Evolutionary conservation across 2,329 filamentous ascomycete species (phyloP), one percentile per base, ranked within the genome.

Genomic region (Nigrograna mackinnonii): DNA sequence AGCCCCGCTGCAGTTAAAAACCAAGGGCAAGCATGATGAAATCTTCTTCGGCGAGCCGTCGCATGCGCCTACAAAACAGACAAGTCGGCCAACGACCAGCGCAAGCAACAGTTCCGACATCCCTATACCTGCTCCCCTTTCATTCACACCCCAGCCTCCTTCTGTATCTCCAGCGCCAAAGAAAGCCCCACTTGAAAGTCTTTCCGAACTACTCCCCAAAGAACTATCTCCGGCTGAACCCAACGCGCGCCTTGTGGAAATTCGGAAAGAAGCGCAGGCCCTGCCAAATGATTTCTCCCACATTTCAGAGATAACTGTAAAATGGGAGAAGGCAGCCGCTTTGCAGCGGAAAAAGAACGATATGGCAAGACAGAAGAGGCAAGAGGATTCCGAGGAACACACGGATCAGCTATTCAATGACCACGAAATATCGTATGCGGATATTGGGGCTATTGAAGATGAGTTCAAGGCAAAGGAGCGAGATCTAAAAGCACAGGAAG

Each of bases 361-460:
- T 7, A 64, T 65, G 19, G 75, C 77, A 28, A 75, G 78, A 4
- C 68, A 69, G 44, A 61, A 61, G 39, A 75, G 79, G 12, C 75
- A 79, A 55, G 73, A 77, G 41, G 73, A 78, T 47, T 76, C 72
- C 3, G 77, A 81, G 50, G 64, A 63, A n/a, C 69, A 72, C 35
- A 78, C 79, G 22, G 76, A 82, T 48, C 68, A 70, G 1, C 66
- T 82, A 2, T 82, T 80, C 63, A 76, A 82, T 48, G 72, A 72
- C 36, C 74, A 80, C 41, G 74, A 80, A 49, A 80, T 82, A 33
- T 78, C 77, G 0, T 82, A 82, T 56, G 77, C 77, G 11, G 78
- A 82, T 36, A 79, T 82, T 51, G 75, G 74, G 26, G 69, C 69
- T 13, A 64, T 82, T 7, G 79, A 82, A 53, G 72, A 77, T 36